phyloP scores from a whole-genome alignment of 2,329 filamentous ascomycete species.

The Diplocarpon mali region DNA sequence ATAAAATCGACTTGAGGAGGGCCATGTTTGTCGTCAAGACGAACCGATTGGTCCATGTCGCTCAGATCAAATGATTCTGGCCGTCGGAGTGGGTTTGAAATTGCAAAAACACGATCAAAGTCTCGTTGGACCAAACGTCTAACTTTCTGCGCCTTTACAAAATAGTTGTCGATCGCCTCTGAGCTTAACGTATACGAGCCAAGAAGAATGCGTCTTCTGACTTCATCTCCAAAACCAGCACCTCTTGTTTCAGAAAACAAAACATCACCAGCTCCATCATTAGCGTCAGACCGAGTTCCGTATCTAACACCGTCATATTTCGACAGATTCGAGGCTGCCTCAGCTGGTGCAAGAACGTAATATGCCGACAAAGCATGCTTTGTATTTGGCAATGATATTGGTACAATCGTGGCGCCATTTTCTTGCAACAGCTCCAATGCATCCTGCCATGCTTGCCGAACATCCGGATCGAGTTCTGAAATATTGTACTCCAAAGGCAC shows the following conservation, averaged over 20 bases:
- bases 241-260: conserved; percentile 70
- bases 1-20: conserved; percentile 70
- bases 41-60: conserved; percentile 43
- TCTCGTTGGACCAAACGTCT: conserved; percentile 74
- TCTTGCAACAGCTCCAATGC: conserved; percentile 48
- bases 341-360: conserved; percentile 88
- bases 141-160: conserved; percentile 83
- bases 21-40: conserved; percentile 43
- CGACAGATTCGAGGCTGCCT: conserved; percentile 89
- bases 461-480: conserved; percentile 57
- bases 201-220: conserved; percentile 74
- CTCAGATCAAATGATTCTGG: conserved; percentile 44
- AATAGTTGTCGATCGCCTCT: conserved; percentile 90
- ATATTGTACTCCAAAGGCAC: conserved; percentile 79
- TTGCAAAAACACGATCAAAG: conserved; percentile 68
- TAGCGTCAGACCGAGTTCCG: conserved; percentile 36
- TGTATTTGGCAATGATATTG: conserved; percentile 74
- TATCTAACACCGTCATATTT: conserved; percentile 98
- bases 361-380: conserved; percentile 82
- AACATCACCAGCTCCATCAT: conserved; percentile 47
- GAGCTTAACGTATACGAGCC: conserved; percentile 87
- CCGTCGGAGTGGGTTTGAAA: conserved; percentile 56
- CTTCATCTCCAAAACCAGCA: conserved; percentile 69
- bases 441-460: conserved; percentile 59
- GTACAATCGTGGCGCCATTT: conserved; percentile 60